phyloP scores from a whole-genome alignment of 305 asterid genomes.

The Fraxinus platypoda region DNA sequence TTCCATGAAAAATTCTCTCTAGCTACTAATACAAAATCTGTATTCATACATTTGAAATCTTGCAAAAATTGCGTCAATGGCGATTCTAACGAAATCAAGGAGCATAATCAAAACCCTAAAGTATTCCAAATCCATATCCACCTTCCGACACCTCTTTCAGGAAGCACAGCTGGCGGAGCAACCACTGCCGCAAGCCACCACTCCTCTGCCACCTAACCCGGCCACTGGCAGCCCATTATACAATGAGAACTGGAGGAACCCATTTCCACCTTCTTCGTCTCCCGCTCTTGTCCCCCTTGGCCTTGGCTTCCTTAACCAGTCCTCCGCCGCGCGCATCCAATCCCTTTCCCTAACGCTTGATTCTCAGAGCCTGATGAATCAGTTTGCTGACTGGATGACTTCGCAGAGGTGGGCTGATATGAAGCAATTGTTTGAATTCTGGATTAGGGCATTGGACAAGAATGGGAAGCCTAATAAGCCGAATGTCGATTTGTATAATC shows the following conservation, averaged over 20 bases:
- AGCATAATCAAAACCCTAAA: constrained; percentile 36
- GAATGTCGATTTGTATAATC: constrained; percentile 64
- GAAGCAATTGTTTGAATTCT: constrained; percentile 71
- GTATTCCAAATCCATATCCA: constrained; percentile 51
- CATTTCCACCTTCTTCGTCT: constrained; percentile 26
- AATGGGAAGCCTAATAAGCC: constrained; percentile 81
- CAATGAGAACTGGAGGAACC: constrained; percentile 68
- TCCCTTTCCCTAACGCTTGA: constrained; percentile 49
- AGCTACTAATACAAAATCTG: neutral
- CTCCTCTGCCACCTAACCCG: constrained; percentile 74
- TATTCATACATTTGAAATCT: neutral
- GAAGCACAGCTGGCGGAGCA: constrained; percentile 59
- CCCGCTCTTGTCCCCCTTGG: constrained; percentile 52
- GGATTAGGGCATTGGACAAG: constrained; percentile 63
- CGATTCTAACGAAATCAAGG: constrained; percentile 48
- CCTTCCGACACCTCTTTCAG: constrained; percentile 58
- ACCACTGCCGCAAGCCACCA: constrained; percentile 26
- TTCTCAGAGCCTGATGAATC: constrained; percentile 41
- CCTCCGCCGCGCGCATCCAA: constrained; percentile 31
- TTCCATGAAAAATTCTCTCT: constrained; percentile 18
- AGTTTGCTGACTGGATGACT: constrained; percentile 72
- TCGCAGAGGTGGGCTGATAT: constrained; percentile 61
- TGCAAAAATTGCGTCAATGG: constrained; percentile 47
- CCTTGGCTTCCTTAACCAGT: constrained; percentile 31
- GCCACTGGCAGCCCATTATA: constrained; percentile 68